These are phyloP conservation scores for Postia placenta DNA, from an alignment of 768 basidiomycete genomes.

Conservation along the genomic window DNA sequence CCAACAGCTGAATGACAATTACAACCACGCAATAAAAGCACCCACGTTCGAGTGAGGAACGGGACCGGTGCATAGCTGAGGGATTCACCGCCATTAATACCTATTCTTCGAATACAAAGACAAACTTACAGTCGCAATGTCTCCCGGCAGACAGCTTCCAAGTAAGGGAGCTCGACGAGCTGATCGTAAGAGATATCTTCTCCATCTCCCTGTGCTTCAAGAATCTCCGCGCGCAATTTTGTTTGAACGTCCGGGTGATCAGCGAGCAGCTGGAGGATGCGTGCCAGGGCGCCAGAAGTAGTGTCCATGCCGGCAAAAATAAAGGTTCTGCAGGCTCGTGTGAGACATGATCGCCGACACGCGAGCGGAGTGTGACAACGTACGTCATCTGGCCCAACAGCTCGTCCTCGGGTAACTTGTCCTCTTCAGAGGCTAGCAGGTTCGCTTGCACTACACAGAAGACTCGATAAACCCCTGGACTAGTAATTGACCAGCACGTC, in stretches of 20 bases:
- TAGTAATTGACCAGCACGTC: too few species aligned
- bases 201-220: slow-evolving; percentile 8
- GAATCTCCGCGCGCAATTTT: slow-evolving; percentile 10
- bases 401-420: slow-evolving; percentile 26
- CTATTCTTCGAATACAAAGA: slow-evolving; percentile 8
- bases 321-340: slow-evolving; percentile 14
- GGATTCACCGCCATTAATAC: slow-evolving; percentile 15
- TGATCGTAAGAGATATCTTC: slow-evolving; percentile 21
- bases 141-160: slow-evolving; percentile 23
- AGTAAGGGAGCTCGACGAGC: slow-evolving; percentile 20
- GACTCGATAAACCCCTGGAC: too few species aligned
- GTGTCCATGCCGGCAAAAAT: slow-evolving; percentile 15
- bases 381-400: slow-evolving; percentile 34
- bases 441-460: slow-evolving; percentile 33
- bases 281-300: slow-evolving; percentile 9
- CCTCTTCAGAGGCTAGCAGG: slow-evolving; percentile 22
- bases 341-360: neutral
- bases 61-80: slow-evolving; percentile 17
- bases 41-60: slow-evolving; percentile 10
- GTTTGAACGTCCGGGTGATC: slow-evolving; percentile 12
- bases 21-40: neutral
- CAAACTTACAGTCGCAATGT: slow-evolving; percentile 22
- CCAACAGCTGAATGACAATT: neutral
- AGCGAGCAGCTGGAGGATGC: slow-evolving; percentile 12
- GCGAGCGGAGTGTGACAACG: neutral